Evolutionary conservation across 768 basidiomycete species (phyloP).

Genomic region (Russula brevipes): DNA sequence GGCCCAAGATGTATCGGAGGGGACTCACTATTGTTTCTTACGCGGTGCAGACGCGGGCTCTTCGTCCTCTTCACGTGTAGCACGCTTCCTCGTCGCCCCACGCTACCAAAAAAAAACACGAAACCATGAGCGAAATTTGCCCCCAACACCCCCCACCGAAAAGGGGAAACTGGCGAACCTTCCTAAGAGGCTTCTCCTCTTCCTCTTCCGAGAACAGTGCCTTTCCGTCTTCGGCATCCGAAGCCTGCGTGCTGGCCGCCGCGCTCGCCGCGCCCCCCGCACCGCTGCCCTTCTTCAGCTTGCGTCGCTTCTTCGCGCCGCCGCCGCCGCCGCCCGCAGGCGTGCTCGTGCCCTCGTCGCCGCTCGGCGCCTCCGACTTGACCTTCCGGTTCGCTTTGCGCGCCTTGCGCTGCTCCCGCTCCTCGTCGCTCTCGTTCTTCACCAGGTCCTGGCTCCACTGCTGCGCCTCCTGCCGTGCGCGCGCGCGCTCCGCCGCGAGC

Average conservation of each 20-base stretch:
- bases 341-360: conserved; percentile 45
- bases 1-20: background rate
- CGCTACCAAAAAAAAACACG: conserved; percentile 26
- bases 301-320: conserved; percentile 57
- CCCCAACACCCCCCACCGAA: background rate
- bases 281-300: conserved; percentile 49
- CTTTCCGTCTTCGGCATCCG: conserved; percentile 59
- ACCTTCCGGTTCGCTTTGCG: conserved; percentile 52
- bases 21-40: conserved; percentile 70
- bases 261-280: conserved; percentile 34
- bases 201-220: conserved; percentile 64
- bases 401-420: conserved; percentile 56
- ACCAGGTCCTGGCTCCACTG: conserved; percentile 65
- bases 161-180: conserved; percentile 49
- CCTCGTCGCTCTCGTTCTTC: conserved; percentile 69
- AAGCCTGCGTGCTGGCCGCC: conserved; percentile 40
- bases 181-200: conserved; percentile 58
- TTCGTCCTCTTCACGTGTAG: conserved; percentile 75
- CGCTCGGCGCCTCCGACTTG: conserved; percentile 33
- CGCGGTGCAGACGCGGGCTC: conserved; percentile 56
- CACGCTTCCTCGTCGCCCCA: conserved; percentile 59
- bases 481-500: conserved; percentile 71
- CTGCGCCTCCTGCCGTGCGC: conserved; percentile 72
- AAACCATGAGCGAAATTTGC: background rate
- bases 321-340: conserved; percentile 30